A percentile compares a stretch with the other conserved stretches of the same genome.
phyloP scores from a whole-genome alignment of 2,329 filamentous ascomycete species.

The Pseudogymnoascus pannorum region DNA sequence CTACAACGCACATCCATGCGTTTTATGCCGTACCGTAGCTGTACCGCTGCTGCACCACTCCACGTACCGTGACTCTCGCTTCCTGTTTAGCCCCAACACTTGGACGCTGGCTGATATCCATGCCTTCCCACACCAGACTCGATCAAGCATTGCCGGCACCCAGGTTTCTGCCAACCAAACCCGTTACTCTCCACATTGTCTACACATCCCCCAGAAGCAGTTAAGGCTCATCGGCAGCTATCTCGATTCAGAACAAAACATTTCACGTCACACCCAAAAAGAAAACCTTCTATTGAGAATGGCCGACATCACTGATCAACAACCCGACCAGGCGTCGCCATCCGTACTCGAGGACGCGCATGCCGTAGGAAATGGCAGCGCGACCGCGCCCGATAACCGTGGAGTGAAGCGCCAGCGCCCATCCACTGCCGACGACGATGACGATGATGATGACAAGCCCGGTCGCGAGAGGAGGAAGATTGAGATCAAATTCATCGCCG shows the following conservation, averaged over 20 bases:
- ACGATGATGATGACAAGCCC: conserved; percentile 96
- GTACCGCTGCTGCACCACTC: background rate
- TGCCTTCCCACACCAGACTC: conserved; percentile 1
- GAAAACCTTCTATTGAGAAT: conserved; percentile 22
- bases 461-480: conserved; percentile 98
- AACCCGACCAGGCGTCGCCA: conserved; percentile 63
- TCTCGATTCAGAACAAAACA: conserved; percentile 28
- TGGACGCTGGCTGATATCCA: background rate
- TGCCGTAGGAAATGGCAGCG: conserved; percentile 51
- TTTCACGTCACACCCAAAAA: conserved; percentile 30
- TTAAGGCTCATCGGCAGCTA: conserved; percentile 28
- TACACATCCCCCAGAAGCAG: conserved; percentile 27
- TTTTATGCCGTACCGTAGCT: background rate
- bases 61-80: background rate
- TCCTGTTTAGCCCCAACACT: background rate
- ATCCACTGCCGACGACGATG: conserved; percentile 81
- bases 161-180: conserved; percentile 5
- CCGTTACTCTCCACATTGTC: conserved; percentile 1
- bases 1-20: background rate
- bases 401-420: conserved; percentile 86
- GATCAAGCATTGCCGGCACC: conserved; percentile 3
- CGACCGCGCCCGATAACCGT: conserved; percentile 55
- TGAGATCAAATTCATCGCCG: conserved; percentile 99
- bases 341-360: conserved; percentile 68
- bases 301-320: conserved; percentile 74